Percentiles rank a stretch among this genome's conserved stretches.
phyloP scores from a whole-genome alignment of 2,329 filamentous ascomycete genomes.

The Fonsecaea monophora region DNA sequence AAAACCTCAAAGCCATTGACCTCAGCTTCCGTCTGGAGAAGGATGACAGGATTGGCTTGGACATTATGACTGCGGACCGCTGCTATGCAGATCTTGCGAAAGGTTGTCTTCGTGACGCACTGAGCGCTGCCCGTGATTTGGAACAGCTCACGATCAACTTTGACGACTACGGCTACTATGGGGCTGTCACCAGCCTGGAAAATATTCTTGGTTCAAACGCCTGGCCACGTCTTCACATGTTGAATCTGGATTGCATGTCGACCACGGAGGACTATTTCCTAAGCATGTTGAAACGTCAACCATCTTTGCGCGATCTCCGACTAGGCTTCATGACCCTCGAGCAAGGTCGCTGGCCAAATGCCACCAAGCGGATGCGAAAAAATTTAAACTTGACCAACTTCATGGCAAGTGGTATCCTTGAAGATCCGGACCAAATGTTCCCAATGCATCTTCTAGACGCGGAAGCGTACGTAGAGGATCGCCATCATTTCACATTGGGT shows the following conservation, averaged over 20 bases:
- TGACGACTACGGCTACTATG: conserved; percentile 34
- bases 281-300: conserved; percentile 33
- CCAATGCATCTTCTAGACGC: conserved; percentile 34
- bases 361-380: conserved; percentile 33
- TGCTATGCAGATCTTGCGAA: conserved; percentile 34
- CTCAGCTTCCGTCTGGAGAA: conserved; percentile 36
- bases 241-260: conserved; percentile 38
- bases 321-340: conserved; percentile 36
- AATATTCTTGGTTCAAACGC: conserved; percentile 27
- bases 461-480: conserved; percentile 29
- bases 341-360: conserved; percentile 29
- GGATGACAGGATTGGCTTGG: conserved; percentile 27
- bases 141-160: conserved; percentile 38
- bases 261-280: conserved; percentile 31
- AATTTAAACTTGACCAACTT: conserved; percentile 31
- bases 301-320: conserved; percentile 27
- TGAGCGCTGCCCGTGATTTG: conserved; percentile 27
- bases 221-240: conserved; percentile 32
- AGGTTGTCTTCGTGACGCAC: conserved; percentile 29
- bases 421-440: conserved; percentile 34
- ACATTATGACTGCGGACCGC: conserved; percentile 22
- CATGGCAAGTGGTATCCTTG: conserved; percentile 32
- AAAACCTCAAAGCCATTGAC: conserved; percentile 31
- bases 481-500: conserved; percentile 26
- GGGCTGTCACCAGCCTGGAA: conserved; percentile 25